Evolutionary conservation across 805 yeast species (phyloP).

Genomic region (Blastobotrys americana): DNA sequence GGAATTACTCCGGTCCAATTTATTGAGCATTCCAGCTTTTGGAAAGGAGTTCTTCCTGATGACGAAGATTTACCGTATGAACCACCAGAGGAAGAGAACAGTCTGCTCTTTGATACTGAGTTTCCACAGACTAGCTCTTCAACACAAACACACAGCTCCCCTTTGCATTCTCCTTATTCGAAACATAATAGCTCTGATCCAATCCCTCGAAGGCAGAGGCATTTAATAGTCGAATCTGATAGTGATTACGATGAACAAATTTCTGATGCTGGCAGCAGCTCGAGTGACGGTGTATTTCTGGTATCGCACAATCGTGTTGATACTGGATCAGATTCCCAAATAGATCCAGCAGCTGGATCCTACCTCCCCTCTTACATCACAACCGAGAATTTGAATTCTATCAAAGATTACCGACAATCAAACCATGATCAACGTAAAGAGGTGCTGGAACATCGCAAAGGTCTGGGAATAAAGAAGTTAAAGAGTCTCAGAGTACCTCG

Average conservation of each 20-base stretch:
- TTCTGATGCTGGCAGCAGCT: too few relatives aligned
- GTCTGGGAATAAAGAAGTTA: neutral
- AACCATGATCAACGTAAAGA: neutral
- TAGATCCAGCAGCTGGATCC: neutral
- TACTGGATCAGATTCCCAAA: neutral
- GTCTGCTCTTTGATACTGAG: too few relatives aligned
- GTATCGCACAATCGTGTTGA: too few relatives aligned
- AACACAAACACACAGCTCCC: conserved; percentile 1
- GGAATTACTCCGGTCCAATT: conserved; percentile 1
- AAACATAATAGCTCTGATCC: too few relatives aligned
- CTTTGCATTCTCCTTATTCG: neutral
- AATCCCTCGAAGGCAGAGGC: too few relatives aligned
- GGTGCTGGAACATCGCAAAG: neutral
- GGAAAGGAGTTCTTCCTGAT: neutral
- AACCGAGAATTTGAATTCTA: neutral
- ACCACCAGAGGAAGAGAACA: conserved; percentile 2
- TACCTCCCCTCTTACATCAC: conserved; percentile 1
- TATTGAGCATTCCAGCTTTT: neutral
- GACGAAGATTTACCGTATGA: conserved; percentile 1
- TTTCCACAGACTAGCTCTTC: too few relatives aligned
- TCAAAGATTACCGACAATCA: neutral
- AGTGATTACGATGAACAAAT: neutral
- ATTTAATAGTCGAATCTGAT: too few relatives aligned
- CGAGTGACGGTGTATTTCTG: too few relatives aligned
- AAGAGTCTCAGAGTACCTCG: too few relatives aligned